These are phyloP conservation scores for Sclerotinia minor DNA, from an alignment of 2,329 filamentous ascomycete species.

Conservation along the genomic window DNA sequence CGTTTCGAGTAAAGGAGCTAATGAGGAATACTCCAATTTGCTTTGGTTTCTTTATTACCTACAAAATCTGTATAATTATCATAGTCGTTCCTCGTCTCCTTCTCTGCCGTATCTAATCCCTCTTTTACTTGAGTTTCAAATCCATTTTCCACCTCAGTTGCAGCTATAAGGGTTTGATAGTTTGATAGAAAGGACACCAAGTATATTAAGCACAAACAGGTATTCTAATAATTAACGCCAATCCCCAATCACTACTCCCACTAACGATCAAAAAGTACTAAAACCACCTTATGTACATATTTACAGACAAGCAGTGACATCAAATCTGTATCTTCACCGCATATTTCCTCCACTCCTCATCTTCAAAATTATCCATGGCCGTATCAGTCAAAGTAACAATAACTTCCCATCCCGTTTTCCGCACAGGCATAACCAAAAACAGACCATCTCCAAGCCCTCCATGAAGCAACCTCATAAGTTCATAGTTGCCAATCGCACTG, in stretches of 20 bases:
- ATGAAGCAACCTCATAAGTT: background rate
- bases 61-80: too few species aligned
- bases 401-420: background rate
- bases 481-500: background rate
- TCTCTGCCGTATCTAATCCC: too few species aligned
- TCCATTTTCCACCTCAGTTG: too few species aligned
- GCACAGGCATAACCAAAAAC: slow-evolving; percentile 2
- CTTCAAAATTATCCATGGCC: background rate
- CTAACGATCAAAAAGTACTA: background rate
- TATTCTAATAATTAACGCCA: background rate
- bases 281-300: background rate
- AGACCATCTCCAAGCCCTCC: background rate
- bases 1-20: too few species aligned
- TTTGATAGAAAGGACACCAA: too few species aligned
- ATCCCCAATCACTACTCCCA: background rate
- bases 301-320: background rate
- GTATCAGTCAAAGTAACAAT: background rate
- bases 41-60: too few species aligned
- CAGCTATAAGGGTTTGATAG: too few species aligned
- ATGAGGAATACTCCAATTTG: too few species aligned
- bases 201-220: too few species aligned
- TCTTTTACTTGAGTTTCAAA: too few species aligned
- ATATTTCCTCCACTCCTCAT: slow-evolving; percentile 4
- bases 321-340: background rate
- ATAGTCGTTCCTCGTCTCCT: too few species aligned